These are phyloP conservation scores for Blepharisma stoltei DNA, from an alignment of 73 alveolate species.

Conservation along the genomic window DNA sequence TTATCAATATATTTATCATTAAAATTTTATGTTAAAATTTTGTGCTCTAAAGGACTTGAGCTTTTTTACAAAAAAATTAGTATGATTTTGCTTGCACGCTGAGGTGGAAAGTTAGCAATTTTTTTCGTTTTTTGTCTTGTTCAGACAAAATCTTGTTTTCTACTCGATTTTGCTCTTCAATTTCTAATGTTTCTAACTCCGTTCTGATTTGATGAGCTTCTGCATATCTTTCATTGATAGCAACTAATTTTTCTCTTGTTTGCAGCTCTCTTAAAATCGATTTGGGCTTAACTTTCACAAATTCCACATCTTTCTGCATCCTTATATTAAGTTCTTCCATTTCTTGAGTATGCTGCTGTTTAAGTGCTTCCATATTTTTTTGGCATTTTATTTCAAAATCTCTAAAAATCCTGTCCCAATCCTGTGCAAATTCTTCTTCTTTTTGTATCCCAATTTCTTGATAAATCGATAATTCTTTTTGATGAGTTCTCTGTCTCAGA, in stretches of 20 bases:
- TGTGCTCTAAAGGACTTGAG: no score
- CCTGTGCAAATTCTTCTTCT: slow-evolving; percentile 68
- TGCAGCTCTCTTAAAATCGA: slow-evolving; percentile 69
- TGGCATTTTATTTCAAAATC: slow-evolving; percentile 62
- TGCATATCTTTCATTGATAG: slow-evolving; percentile 87
- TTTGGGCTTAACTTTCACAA: slow-evolving; percentile 73
- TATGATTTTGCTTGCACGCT: no score
- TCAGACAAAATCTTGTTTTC: slow-evolving; percentile 73
- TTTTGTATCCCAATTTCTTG: slow-evolving; percentile 82
- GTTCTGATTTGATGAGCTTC: slow-evolving; percentile 89
- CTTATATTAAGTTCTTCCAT: slow-evolving; percentile 64
- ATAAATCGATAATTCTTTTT: slow-evolving; percentile 74
- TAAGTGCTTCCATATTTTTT: slow-evolving; percentile 65
- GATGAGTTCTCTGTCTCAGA: slow-evolving; percentile 45
- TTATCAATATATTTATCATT: no score
- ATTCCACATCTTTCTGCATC: slow-evolving; percentile 68
- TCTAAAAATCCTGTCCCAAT: slow-evolving; percentile 73
- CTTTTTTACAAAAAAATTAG: no score
- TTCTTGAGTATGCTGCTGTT: slow-evolving; percentile 59
- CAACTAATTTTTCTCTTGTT: slow-evolving; percentile 83
- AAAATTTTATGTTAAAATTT: no score
- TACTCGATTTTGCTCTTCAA: slow-evolving; percentile 75
- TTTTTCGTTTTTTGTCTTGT: slow-evolving; percentile 68
- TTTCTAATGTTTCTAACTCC: slow-evolving; percentile 69
- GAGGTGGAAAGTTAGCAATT: no score